Conservation (phyloP, 768 basidiomycete species). For the Tubosaeta sp. region DNA sequence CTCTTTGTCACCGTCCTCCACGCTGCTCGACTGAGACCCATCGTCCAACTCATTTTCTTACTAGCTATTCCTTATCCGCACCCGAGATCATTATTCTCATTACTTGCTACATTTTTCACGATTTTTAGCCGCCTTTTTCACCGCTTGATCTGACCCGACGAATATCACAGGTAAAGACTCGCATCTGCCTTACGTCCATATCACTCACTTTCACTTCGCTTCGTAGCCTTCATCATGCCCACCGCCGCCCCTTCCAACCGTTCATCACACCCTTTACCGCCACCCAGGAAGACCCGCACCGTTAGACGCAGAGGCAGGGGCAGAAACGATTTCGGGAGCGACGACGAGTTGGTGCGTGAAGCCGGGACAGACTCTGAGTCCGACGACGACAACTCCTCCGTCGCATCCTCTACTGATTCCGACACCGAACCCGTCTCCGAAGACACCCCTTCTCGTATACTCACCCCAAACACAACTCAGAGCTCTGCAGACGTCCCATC, state of each 20-base stretch:
- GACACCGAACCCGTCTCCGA: conserved; percentile 69
- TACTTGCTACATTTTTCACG: conserved; percentile 8
- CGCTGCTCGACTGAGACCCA: conserved; percentile 4
- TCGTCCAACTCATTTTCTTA: conserved; percentile 1
- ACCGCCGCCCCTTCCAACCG: conserved; percentile 33
- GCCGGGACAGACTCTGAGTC: conserved; percentile 65
- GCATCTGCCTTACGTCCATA: conserved; percentile 20
- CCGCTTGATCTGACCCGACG: conserved; percentile 19
- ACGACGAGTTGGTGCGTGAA: conserved; percentile 76
- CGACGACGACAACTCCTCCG: conserved; percentile 56
- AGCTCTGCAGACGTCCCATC: conserved; percentile 45
- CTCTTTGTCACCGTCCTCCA: conserved; percentile 28
- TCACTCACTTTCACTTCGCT: conserved; percentile 4
- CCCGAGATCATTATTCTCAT: conserved; percentile 8
- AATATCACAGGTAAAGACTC: conserved; percentile 33
- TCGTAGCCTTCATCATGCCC: conserved; percentile 41
- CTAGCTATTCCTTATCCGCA: conserved; percentile 12
- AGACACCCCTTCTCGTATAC: conserved; percentile 51
- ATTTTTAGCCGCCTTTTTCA: conserved; percentile 22
- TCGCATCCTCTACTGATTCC: conserved; percentile 60
- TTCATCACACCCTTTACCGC: conserved; percentile 32
- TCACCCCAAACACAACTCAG: conserved; percentile 67
- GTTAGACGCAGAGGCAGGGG: conserved; percentile 63
- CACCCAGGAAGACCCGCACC: conserved; percentile 36
- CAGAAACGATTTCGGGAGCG: conserved; percentile 57